phyloP scores from a whole-genome alignment of 108 stramenopile genomes.

The Cafeteria roenbergensis region DNA sequence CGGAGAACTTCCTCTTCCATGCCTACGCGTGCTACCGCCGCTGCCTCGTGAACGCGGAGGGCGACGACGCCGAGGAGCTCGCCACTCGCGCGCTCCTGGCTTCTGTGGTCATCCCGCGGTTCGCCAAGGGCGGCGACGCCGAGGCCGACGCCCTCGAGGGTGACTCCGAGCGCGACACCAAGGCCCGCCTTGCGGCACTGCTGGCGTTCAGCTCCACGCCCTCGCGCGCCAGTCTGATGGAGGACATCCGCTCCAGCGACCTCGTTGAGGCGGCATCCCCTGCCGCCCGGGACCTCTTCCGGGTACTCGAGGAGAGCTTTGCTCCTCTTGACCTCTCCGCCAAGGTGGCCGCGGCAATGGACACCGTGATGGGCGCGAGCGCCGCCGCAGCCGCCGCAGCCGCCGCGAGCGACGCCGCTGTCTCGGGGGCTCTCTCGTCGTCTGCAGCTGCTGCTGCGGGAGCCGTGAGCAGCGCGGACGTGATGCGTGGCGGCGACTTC shows the following conservation, averaged over 20 bases:
- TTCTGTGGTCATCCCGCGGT: conserved; percentile 67
- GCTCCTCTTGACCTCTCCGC: conserved; percentile 46
- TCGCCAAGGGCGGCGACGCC: conserved; percentile 6
- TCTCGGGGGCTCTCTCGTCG: too few relatives aligned
- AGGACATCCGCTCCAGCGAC: conserved; percentile 53
- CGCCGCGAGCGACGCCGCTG: too few relatives aligned
- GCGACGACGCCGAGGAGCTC: conserved; percentile 55
- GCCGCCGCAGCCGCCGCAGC: too few relatives aligned
- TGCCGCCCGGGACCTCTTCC: conserved; percentile 59
- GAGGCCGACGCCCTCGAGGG: neutral
- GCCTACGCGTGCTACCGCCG: conserved; percentile 92
- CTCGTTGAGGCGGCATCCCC: conserved; percentile 59
- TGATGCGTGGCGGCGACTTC: neutral
- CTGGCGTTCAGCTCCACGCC: conserved; percentile 79
- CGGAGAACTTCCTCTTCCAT: conserved; percentile 88
- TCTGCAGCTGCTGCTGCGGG: too few relatives aligned
- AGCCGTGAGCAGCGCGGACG: too few relatives aligned
- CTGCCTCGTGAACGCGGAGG: conserved; percentile 60
- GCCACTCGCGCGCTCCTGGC: conserved; percentile 74
- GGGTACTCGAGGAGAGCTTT: conserved; percentile 48
- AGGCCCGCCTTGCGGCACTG: conserved; percentile 77
- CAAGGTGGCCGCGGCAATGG: conserved; percentile 50
- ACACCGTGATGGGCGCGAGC: too few relatives aligned
- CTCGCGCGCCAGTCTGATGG: conserved; percentile 65
- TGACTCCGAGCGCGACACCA: conserved; percentile 59